phyloP scores from a whole-genome alignment of 2,329 filamentous ascomycete genomes.

The Didymella pinodella region DNA sequence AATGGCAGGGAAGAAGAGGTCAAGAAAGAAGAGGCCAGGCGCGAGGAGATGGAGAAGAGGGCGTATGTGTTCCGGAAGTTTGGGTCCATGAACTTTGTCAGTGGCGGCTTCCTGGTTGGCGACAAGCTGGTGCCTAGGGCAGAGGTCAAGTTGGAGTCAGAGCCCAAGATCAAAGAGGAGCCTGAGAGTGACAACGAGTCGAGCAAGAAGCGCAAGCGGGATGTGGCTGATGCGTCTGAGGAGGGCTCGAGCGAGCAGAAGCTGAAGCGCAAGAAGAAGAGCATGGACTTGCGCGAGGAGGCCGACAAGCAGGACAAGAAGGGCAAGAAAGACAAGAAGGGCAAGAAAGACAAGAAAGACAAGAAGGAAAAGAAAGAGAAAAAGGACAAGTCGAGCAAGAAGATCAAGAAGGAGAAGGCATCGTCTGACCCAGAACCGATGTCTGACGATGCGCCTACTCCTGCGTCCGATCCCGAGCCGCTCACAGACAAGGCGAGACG shows the following conservation, averaged over 20 bases:
- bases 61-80: slow-evolving; percentile 78
- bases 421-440: slow-evolving; percentile 34
- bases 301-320: slow-evolving; percentile 34
- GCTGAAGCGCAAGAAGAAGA: slow-evolving; percentile 51
- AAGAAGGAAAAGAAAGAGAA: slow-evolving; percentile 48
- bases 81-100: slow-evolving; percentile 85
- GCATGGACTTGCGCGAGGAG: slow-evolving; percentile 43
- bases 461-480: slow-evolving; percentile 39
- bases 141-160: slow-evolving; percentile 44
- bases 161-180: slow-evolving; percentile 57
- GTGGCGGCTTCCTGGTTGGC: slow-evolving; percentile 75
- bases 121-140: slow-evolving; percentile 48
- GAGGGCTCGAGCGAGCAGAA: slow-evolving; percentile 44
- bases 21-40: slow-evolving; percentile 71
- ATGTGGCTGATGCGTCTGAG: slow-evolving; percentile 37
- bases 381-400: slow-evolving; percentile 33
- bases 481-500: slow-evolving; percentile 54
- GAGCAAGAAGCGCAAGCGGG: slow-evolving; percentile 47
- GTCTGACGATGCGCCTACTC: slow-evolving; percentile 28
- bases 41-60: slow-evolving; percentile 74
- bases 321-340: slow-evolving; percentile 36
- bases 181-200: slow-evolving; percentile 44
- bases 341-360: slow-evolving; percentile 40
- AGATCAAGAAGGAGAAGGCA: slow-evolving; percentile 39
- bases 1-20: slow-evolving; percentile 86